phyloP scores from a whole-genome alignment of 106 monocot genomes.

The Allium sativum region DNA sequence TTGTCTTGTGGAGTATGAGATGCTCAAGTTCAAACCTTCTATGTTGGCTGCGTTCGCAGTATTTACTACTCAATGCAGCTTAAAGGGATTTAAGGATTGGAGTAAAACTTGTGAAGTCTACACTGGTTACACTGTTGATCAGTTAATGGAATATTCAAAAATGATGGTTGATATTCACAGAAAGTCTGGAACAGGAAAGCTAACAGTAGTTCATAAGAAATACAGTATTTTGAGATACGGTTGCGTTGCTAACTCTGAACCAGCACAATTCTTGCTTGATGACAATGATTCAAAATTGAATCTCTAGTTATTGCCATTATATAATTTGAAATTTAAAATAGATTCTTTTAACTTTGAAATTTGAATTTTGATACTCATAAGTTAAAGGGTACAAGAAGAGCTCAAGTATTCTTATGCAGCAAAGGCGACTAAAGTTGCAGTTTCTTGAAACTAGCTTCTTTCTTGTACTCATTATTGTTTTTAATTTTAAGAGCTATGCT shows the following conservation, averaged over 20 bases:
- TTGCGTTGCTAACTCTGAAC: conserved; percentile 47
- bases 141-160: conserved; percentile 76
- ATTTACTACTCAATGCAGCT: conserved; percentile 72
- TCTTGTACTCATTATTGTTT: too few relatives aligned
- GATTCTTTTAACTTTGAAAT: too few relatives aligned
- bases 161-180: conserved; percentile 71
- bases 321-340: too few relatives aligned
- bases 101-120: conserved; percentile 46
- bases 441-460: too few relatives aligned
- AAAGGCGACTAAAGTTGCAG: too few relatives aligned
- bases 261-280: conserved; percentile 56
- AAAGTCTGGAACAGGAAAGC: conserved; percentile 52
- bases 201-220: conserved; percentile 58
- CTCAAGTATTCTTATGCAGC: too few relatives aligned
- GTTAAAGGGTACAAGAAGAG: too few relatives aligned
- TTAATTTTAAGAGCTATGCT: too few relatives aligned
- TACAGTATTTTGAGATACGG: conserved; percentile 63
- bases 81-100: conserved; percentile 57
- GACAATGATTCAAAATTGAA: too few relatives aligned
- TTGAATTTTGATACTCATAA: too few relatives aligned
- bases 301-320: too few relatives aligned
- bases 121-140: conserved; percentile 48
- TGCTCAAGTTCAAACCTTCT: conserved; percentile 73
- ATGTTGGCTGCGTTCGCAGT: conserved; percentile 71
- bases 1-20: conserved; percentile 52